phyloP scores from a whole-genome alignment of 2,329 filamentous ascomycete genomes.

The Aspergillus pseudoviridinutans region DNA sequence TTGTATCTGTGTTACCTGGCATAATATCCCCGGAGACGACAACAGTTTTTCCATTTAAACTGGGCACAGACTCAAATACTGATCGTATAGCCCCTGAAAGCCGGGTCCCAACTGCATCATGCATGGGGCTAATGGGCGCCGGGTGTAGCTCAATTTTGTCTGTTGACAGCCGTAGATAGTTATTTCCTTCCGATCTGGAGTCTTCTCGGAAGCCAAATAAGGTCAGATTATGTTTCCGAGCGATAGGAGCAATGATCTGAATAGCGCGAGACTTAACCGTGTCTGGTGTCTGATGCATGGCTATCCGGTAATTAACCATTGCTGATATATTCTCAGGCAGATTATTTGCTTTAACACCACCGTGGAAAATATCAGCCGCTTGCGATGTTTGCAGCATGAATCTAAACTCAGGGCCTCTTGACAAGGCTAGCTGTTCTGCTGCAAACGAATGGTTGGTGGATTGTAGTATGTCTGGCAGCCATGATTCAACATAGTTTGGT shows the following conservation, averaged over 20 bases:
- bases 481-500: conserved; percentile 42
- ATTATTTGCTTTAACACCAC: conserved; percentile 57
- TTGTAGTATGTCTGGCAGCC: conserved; percentile 42
- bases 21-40: too few relatives aligned
- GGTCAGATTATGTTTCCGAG: conserved; percentile 47
- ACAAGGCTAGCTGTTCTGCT: conserved; percentile 34
- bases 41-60: too few relatives aligned
- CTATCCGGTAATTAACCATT: conserved; percentile 55
- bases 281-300: conserved; percentile 50
- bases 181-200: background rate
- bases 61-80: too few relatives aligned
- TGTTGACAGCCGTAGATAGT: too few relatives aligned
- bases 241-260: conserved; percentile 44
- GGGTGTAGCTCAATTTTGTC: too few relatives aligned
- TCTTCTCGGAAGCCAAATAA: conserved; percentile 43
- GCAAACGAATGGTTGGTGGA: conserved; percentile 43
- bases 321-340: conserved; percentile 53
- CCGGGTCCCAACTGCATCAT: too few relatives aligned
- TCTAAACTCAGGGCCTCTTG: conserved; percentile 40
- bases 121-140: too few relatives aligned
- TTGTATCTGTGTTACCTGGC: too few relatives aligned
- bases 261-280: conserved; percentile 46
- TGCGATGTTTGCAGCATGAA: conserved; percentile 57
- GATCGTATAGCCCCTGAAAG: too few relatives aligned
- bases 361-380: conserved; percentile 52